Evolutionary conservation across 768 basidiomycete species (phyloP).

Genomic region (Tubosaeta sp.): DNA sequence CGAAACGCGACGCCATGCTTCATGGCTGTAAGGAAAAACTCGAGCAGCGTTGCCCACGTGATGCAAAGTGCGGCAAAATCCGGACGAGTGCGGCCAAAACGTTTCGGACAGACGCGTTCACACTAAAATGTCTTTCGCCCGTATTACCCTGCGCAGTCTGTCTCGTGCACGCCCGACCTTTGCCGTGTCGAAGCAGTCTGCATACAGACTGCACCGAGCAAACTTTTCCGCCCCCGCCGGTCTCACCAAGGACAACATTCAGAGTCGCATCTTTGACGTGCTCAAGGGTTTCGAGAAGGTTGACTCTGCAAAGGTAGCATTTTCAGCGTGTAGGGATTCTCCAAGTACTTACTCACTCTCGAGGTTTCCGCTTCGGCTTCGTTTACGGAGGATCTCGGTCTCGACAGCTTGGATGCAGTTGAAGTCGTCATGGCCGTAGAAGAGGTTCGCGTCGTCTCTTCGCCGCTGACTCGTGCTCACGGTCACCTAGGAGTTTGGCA

Average conservation of each 20-base stretch:
- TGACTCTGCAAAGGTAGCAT: conserved; percentile 25
- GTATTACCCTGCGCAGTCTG: conserved; percentile 30
- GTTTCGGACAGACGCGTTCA: conserved; percentile 15
- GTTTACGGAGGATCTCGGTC: conserved; percentile 55
- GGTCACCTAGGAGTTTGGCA: conserved; percentile 75
- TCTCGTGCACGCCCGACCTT: conserved; percentile 27
- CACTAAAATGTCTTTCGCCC: conserved; percentile 33
- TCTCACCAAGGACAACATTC: conserved; percentile 21
- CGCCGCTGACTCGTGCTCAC: conserved; percentile 3
- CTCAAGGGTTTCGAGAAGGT: conserved; percentile 32
- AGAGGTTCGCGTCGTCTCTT: conserved; percentile 48
- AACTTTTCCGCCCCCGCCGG: conserved; percentile 28
- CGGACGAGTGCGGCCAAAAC: conserved; percentile 13
- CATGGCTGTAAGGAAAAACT: conserved; percentile 44
- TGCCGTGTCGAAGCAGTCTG: conserved; percentile 26
- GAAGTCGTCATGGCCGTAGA: conserved; percentile 99
- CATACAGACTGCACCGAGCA: conserved; percentile 28
- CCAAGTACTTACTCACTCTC: conserved; percentile 21
- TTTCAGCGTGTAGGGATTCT: not conserved
- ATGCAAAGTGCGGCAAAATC: conserved; percentile 25
- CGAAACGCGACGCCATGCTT: conserved; percentile 93
- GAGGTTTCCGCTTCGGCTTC: conserved; percentile 61
- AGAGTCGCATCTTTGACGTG: conserved; percentile 24
- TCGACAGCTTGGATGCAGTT: conserved; percentile 92
- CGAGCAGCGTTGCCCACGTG: not conserved